Conservation (phyloP, 768 basidiomycete genomes). For the Psilocybe sp. region DNA sequence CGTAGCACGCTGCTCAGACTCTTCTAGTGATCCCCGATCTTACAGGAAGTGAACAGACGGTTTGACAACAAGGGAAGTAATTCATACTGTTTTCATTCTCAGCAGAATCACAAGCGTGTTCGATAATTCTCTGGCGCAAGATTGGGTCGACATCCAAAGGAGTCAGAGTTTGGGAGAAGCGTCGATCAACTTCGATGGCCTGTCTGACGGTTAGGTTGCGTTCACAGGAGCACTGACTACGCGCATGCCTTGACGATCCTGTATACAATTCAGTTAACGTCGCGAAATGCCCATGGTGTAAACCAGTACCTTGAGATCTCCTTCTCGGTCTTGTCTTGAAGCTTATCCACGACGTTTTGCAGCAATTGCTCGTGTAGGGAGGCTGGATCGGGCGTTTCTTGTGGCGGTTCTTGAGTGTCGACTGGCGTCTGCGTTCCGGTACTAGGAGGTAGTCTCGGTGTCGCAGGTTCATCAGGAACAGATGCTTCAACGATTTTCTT, state of each 20-base stretch:
- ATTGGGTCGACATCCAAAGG: constrained; percentile 58
- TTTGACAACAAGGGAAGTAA: too few species aligned
- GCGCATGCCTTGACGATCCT: constrained; percentile 35
- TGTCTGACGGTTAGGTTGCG: constrained; percentile 23
- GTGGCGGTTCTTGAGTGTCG: not conserved
- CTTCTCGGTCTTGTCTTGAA: constrained; percentile 86
- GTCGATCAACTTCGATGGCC: constrained; percentile 82
- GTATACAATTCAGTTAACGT: constrained; percentile 3
- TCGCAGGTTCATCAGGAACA: constrained; percentile 3
- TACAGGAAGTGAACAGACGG: too few species aligned
- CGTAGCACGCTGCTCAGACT: constrained; percentile 69
- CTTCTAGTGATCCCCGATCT: constrained; percentile 41
- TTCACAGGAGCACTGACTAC: not conserved
- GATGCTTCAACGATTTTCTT: constrained; percentile 52
- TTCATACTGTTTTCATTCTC: constrained; percentile 10
- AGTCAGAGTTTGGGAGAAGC: constrained; percentile 62
- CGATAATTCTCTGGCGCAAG: constrained; percentile 58
- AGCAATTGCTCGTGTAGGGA: constrained; percentile 54
- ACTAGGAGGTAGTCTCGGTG: not conserved
- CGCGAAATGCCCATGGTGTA: not conserved
- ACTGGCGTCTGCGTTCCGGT: not conserved
- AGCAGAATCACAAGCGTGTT: constrained; percentile 31
- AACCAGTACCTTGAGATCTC: constrained; percentile 65
- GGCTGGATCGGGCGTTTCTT: constrained; percentile 30
- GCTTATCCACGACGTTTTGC: constrained; percentile 73